Evolutionary conservation across 805 yeast species (phyloP).

Genomic region (Hanseniaspora clermontiae): DNA sequence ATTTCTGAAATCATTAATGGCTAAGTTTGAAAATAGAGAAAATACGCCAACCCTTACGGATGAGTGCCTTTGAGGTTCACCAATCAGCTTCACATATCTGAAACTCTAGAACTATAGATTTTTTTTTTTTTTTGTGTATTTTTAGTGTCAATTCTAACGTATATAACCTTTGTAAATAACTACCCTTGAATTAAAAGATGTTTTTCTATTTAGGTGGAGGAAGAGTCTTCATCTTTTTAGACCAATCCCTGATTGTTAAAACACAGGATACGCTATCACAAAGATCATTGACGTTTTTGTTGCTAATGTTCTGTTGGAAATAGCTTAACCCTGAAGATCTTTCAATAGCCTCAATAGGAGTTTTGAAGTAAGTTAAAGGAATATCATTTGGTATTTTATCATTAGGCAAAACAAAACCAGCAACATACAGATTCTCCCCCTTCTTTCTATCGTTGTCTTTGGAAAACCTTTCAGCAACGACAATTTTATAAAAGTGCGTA

Average conservation of each 20-base stretch:
- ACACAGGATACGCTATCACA: slow-evolving; percentile 74
- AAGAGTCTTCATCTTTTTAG: slow-evolving; percentile 33
- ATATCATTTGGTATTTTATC: slow-evolving; percentile 58
- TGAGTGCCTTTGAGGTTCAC: not conserved
- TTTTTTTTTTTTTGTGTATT: not conserved
- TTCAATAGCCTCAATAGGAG: slow-evolving; percentile 83
- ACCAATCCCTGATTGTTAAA: slow-evolving; percentile 70
- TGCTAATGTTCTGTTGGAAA: slow-evolving; percentile 51
- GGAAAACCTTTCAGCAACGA: slow-evolving; percentile 62
- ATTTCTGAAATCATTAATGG: not conserved
- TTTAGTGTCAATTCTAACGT: not conserved
- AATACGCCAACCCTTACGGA: not conserved
- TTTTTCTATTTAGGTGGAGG: slow-evolving; percentile 17
- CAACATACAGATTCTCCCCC: slow-evolving; percentile 49
- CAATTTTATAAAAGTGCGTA: slow-evolving; percentile 84
- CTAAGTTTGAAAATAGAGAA: not conserved
- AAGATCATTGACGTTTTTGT: slow-evolving; percentile 37
- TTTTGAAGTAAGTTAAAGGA: slow-evolving; percentile 65
- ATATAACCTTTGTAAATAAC: not conserved
- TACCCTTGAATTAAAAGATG: not conserved
- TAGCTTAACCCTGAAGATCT: slow-evolving; percentile 75
- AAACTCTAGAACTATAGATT: not conserved
- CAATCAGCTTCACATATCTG: too few relatives aligned
- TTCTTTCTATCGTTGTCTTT: not conserved
- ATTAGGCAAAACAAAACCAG: slow-evolving; percentile 89